These are phyloP conservation scores for Amylostereum areolatum DNA, from an alignment of 1,284 basidiomycete species.

Conservation along the genomic window DNA sequence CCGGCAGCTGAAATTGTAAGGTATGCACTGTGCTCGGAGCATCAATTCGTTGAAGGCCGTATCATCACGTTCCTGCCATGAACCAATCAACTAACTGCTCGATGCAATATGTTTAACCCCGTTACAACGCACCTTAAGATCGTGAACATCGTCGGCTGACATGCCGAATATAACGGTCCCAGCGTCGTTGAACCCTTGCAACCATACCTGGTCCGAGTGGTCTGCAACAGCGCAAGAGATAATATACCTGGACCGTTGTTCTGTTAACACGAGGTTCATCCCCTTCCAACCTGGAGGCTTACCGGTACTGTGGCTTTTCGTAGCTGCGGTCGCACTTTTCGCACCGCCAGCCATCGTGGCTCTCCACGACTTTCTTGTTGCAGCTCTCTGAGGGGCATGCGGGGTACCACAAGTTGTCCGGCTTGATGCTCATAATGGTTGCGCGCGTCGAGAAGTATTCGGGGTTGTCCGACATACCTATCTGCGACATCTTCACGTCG, in stretches of 20 bases:
- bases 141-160: constrained; percentile 76
- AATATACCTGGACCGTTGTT: constrained; percentile 63
- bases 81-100: constrained; percentile 5
- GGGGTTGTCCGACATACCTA: constrained; percentile 75
- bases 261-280: background rate
- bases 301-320: constrained; percentile 79
- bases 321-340: constrained; percentile 88
- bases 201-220: constrained; percentile 85
- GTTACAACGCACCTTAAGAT: constrained; percentile 51
- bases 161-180: constrained; percentile 76
- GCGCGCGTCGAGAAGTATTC: constrained; percentile 84
- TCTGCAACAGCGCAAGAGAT: constrained; percentile 88
- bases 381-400: constrained; percentile 82
- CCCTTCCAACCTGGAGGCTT: constrained; percentile 18
- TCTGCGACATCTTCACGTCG: constrained; percentile 77
- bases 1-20: constrained; percentile 82
- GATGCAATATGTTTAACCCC: background rate
- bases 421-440: constrained; percentile 87
- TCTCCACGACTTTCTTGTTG: constrained; percentile 86
- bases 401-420: constrained; percentile 85
- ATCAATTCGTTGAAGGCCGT: constrained; percentile 57
- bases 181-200: constrained; percentile 94
- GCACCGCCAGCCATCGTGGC: constrained; percentile 77
- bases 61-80: constrained; percentile 58
- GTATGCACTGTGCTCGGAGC: constrained; percentile 60